A percentile compares a stretch with the other conserved stretches of the same genome.
phyloP scores from a whole-genome alignment of 495 filamentous ascomycete genomes.

The Neurospora sublineolata region DNA sequence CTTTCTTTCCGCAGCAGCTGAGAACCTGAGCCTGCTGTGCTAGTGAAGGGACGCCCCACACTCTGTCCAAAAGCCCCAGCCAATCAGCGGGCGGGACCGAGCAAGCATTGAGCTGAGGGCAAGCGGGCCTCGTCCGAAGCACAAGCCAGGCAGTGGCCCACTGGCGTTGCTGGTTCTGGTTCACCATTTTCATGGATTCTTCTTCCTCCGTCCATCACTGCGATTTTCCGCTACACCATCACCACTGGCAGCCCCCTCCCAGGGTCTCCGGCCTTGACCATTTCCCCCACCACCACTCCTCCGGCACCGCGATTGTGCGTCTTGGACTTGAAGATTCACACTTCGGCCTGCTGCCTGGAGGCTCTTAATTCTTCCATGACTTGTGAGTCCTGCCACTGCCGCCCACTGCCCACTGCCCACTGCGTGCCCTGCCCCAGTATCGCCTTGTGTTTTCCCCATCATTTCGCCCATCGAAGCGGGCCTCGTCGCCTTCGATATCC shows the following conservation, averaged over 20 bases:
- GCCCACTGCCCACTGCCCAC: constrained; percentile 5
- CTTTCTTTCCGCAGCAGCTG: too few relatives aligned
- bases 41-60: background rate
- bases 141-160: constrained; percentile 15
- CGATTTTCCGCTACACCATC: constrained; percentile 27
- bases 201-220: constrained; percentile 24
- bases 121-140: constrained; percentile 6
- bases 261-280: constrained; percentile 17
- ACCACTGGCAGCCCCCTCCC: constrained; percentile 17
- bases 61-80: background rate
- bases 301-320: background rate
- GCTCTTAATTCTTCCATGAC: constrained; percentile 20
- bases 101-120: background rate
- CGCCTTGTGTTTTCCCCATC: constrained; percentile 25
- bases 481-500: constrained; percentile 29
- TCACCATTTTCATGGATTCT: constrained; percentile 24
- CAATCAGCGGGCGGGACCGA: background rate
- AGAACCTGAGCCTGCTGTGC: background rate
- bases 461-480: constrained; percentile 29
- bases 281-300: constrained; percentile 13
- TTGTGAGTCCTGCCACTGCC: constrained; percentile 23
- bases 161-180: constrained; percentile 11
- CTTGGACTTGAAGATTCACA: constrained; percentile 5
- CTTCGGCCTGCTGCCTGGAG: constrained; percentile 20
- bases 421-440: constrained; percentile 6